Evolutionary conservation across 495 filamentous ascomycete genomes (phyloP).

Genomic region (Lasiosphaeria hispida): DNA sequence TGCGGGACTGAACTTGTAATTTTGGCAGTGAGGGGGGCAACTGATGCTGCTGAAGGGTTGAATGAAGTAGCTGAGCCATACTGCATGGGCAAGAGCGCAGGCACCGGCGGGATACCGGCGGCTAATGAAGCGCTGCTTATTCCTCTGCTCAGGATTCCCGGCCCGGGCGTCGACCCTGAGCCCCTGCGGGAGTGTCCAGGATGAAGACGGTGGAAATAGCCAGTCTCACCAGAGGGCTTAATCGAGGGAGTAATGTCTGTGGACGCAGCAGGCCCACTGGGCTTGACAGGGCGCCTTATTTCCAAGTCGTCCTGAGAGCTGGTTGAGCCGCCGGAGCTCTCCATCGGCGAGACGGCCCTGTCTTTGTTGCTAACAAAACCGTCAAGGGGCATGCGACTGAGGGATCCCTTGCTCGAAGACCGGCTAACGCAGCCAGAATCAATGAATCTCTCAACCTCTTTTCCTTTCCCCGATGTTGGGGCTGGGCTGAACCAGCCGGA

Average conservation of each 20-base stretch:
- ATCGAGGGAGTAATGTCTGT: neutral
- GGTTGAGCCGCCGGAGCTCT: slow-evolving; percentile 33
- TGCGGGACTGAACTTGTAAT: neutral
- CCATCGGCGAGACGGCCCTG: slow-evolving; percentile 17
- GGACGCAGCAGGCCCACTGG: neutral
- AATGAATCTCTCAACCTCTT: slow-evolving; percentile 31
- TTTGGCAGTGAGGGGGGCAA: neutral
- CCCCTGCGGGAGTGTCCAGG: slow-evolving; percentile 28
- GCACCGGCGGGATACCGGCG: slow-evolving; percentile 30
- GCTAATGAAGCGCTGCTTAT: slow-evolving; percentile 14
- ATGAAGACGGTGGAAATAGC: slow-evolving; percentile 29
- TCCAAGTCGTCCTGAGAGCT: slow-evolving; percentile 38
- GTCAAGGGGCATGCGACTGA: slow-evolving; percentile 11
- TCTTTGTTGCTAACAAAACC: slow-evolving; percentile 9
- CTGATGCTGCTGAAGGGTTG: slow-evolving; percentile 9
- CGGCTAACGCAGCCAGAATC: slow-evolving; percentile 27
- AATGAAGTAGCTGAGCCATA: slow-evolving; percentile 20
- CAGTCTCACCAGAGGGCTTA: slow-evolving; percentile 20
- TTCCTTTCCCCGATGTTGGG: slow-evolving; percentile 27
- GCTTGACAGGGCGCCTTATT: slow-evolving; percentile 28
- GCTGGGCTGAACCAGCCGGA: slow-evolving; percentile 24
- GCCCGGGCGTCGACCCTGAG: slow-evolving; percentile 23
- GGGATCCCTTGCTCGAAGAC: slow-evolving; percentile 30
- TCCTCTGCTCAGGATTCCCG: slow-evolving; percentile 8
- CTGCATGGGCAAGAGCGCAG: slow-evolving; percentile 25